Conservation (phyloP, 495 filamentous ascomycete species). For the Penicillium ucsense region DNA sequence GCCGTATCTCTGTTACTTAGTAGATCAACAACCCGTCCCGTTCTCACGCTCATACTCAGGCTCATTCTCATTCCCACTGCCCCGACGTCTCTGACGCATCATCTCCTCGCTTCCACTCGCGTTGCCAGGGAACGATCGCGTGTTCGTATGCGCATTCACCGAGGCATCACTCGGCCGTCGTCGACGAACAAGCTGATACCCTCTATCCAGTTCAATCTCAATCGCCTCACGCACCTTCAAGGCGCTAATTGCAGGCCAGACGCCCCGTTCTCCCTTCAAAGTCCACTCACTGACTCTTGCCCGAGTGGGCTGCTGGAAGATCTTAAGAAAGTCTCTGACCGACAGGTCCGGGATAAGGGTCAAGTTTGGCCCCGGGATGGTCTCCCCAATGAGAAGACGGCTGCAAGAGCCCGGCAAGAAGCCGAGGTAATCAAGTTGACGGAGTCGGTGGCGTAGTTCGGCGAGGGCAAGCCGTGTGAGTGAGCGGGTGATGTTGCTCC, state of each 20-base stretch:
- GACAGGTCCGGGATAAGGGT: slow-evolving; percentile 77
- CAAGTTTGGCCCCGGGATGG: slow-evolving; percentile 67
- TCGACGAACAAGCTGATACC: slow-evolving; percentile 69
- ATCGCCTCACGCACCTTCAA: slow-evolving; percentile 76
- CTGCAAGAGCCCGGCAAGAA: slow-evolving; percentile 59
- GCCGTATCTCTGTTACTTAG: no score
- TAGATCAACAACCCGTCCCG: not conserved
- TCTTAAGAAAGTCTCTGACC: slow-evolving; percentile 56
- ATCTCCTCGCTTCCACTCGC: slow-evolving; percentile 17
- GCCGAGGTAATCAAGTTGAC: slow-evolving; percentile 70
- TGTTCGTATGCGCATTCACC: slow-evolving; percentile 1
- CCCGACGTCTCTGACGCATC: slow-evolving; percentile 16
- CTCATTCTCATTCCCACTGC: slow-evolving; percentile 14
- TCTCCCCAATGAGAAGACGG: slow-evolving; percentile 79
- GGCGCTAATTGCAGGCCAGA: slow-evolving; percentile 86
- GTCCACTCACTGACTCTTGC: slow-evolving; percentile 80
- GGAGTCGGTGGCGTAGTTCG: slow-evolving; percentile 73
- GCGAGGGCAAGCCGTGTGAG: slow-evolving; percentile 58
- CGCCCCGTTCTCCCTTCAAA: slow-evolving; percentile 68
- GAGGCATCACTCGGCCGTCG: slow-evolving; percentile 34
- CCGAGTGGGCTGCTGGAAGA: slow-evolving; percentile 72
- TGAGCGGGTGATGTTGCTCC: slow-evolving; percentile 49
- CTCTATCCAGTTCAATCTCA: slow-evolving; percentile 75
- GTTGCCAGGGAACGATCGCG: slow-evolving; percentile 5
- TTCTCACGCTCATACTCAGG: slow-evolving; percentile 19